A percentile compares a stretch with the other conserved stretches of the same genome.
Conservation (phyloP, 306 rosid genomes). For the Sechiopsis laciniata region DNA sequence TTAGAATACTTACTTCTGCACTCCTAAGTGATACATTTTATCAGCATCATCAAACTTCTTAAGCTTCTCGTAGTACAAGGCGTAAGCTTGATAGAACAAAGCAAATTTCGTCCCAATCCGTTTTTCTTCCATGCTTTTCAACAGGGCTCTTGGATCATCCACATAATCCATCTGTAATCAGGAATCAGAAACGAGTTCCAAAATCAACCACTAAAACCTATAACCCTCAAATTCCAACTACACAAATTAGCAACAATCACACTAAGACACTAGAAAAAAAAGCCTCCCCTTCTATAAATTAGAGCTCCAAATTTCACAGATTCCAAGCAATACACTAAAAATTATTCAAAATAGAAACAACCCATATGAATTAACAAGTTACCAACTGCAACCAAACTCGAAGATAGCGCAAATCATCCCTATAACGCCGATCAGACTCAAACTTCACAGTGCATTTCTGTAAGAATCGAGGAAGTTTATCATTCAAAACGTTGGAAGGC, state of each 20-base stretch:
- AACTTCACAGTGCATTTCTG: conserved; percentile 64
- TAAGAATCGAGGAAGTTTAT: conserved; percentile 65
- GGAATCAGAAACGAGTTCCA: conserved; percentile 22
- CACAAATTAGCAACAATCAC: neutral
- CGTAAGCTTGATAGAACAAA: conserved; percentile 74
- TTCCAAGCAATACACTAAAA: neutral
- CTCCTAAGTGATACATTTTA: conserved; percentile 54
- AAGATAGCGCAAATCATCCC: conserved; percentile 74
- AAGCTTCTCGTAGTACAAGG: conserved; percentile 65
- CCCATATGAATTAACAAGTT: conserved; percentile 17
- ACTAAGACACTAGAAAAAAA: neutral
- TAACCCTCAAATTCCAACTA: neutral
- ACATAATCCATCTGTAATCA: conserved; percentile 72
- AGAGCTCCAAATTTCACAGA: conserved; percentile 7
- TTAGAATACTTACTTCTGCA: conserved; percentile 44
- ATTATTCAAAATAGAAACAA: neutral
- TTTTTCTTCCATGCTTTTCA: conserved; percentile 72
- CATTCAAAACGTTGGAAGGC: conserved; percentile 46
- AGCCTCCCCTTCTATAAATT: neutral
- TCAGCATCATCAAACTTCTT: conserved; percentile 77
- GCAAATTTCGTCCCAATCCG: conserved; percentile 59
- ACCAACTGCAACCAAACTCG: conserved; percentile 96
- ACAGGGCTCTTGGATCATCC: conserved; percentile 48
- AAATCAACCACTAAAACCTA: neutral
- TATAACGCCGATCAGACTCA: conserved; percentile 70